Percentiles rank a stretch among this genome's conserved stretches.
Conservation (phyloP, 2,329 filamentous ascomycete genomes). For the Capronia epimyces region DNA sequence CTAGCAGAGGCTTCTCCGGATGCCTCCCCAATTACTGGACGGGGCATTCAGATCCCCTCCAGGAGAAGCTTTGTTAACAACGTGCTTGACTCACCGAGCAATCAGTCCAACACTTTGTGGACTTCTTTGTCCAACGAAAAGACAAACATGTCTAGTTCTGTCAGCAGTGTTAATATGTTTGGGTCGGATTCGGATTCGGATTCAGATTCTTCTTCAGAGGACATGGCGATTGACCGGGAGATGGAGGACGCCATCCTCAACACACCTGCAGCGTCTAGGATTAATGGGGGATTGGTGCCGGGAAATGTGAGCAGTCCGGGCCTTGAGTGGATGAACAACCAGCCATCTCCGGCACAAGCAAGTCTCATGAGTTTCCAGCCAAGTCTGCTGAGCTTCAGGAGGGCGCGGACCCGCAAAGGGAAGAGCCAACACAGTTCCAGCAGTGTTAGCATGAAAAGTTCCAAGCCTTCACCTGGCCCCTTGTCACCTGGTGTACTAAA, state of each 20-base stretch:
- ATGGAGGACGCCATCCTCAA: slow-evolving; percentile 73
- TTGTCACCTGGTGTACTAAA: slow-evolving; percentile 67
- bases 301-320: slow-evolving; percentile 48
- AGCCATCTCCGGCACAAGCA: slow-evolving; percentile 60
- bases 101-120: slow-evolving; percentile 58
- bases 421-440: slow-evolving; percentile 62
- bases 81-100: slow-evolving; percentile 59
- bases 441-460: slow-evolving; percentile 65
- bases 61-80: slow-evolving; percentile 44
- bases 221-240: slow-evolving; percentile 56
- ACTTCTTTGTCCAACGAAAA: slow-evolving; percentile 62
- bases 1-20: slow-evolving; percentile 86
- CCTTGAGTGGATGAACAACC: slow-evolving; percentile 57
- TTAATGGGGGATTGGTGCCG: slow-evolving; percentile 44
- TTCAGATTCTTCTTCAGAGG: slow-evolving; percentile 60
- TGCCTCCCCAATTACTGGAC: slow-evolving; percentile 76
- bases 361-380: slow-evolving; percentile 75
- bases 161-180: slow-evolving; percentile 73
- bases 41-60: slow-evolving; percentile 56
- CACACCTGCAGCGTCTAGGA: slow-evolving; percentile 70
- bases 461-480: slow-evolving; percentile 62
- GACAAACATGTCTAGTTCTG: slow-evolving; percentile 69
- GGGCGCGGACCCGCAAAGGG: slow-evolving; percentile 53
- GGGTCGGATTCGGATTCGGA: slow-evolving; percentile 72
- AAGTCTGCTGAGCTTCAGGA: slow-evolving; percentile 74